Evolutionary conservation across 1,284 basidiomycete species (phyloP), one percentile per base, ranked within the genome.

Genomic region (Microbotryomycetes sp.): DNA sequence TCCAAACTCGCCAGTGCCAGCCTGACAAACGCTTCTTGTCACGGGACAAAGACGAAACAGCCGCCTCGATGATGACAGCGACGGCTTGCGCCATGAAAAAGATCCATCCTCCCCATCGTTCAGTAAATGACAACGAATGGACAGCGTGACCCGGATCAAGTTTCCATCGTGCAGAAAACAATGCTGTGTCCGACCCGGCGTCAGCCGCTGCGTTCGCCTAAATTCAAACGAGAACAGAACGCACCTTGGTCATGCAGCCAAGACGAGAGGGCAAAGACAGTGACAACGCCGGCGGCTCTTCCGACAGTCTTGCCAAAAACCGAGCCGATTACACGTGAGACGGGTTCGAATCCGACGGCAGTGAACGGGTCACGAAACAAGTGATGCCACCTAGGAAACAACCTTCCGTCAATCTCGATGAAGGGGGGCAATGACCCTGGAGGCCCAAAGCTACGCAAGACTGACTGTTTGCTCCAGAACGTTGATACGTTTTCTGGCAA

Each of bases 221-320:
- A n/a, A 48, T 26, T 48, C 46, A 21, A 48, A 21, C 26, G 47
- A 26, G 46, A 35, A 16, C 31, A 18, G 18, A 41, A 41, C 4
- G 48, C 31, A 60, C 64, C 64, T 53, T 60, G 61, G 28, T 53
- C 59, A 45, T 66, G 64, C 61, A 66, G 60, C 64, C 61, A 66
- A 0, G 50, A 60, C 1, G 51, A 54, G 1, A 62, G 45, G 0
- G 23, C 29, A 26, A 66, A 66, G 9, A 66, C 64, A 28, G 49
- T 41, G 3, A 58, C 30, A 1, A 56, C 61, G 2, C 58, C 64
- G 11, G 57, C 23, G 4, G 60, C 49, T 28, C 54, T 49, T 1
- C 52, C 56, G 0, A 31, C 30, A 2, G 52, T 13, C 21, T 60
- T 60, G 2, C 61, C 57, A 11, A 63, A 45, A 3, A 56, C 23